Evolutionary conservation across 352 stramenopile genomes (phyloP), one percentile per base, ranked within the genome.

Genomic region (Globisporangium barbulae): DNA sequence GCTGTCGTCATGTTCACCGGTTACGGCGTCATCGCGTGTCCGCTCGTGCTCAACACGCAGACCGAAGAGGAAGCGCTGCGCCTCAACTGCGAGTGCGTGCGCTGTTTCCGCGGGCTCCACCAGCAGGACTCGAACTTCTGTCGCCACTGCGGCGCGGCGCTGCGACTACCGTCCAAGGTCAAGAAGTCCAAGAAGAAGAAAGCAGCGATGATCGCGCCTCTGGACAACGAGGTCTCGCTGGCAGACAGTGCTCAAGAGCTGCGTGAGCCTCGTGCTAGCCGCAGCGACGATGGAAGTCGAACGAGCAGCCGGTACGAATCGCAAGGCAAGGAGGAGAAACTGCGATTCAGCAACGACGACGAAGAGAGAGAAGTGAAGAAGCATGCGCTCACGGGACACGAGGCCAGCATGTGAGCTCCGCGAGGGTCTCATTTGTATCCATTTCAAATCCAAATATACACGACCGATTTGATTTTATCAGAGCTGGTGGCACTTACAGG

Each of bases 71-170:
- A 76, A 39, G 75, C 69, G 2, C 70, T 83, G 15, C 62, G 50
- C 5, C 71, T 77, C 45, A 75, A 79, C 61, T 77, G 74, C 52
- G 71, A 79, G 58, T 85, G 76, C 54, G 30, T 53, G 3, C 63
- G 63, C 6, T 81, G 71, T 61, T 85, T 76, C 61, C 75, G 75
- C 21, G 69, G 68, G 12, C 71, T 81, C 39, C 76, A 85, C 53
- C 76, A 85, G 53, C 65, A 79, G 17, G 76, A 85, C 69, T 73
- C 76, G 37, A 78, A 76, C 25, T 85, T 80, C 33, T 85, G 76
- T 44, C 71, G 76, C 22, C 65, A 72, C 53, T 85, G 76, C 41
- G 74, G 76, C 53, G 68, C 64, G 17, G 71, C 71, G 53, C 55
- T 81, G 53, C 73, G 73, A 6, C 61, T 85, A 30, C 61, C 69